Percentiles rank a stretch among this genome's conserved stretches.
These are phyloP conservation scores for Chromera velia DNA, from an alignment of 73 alveolate genomes.

Conservation along the genomic window DNA sequence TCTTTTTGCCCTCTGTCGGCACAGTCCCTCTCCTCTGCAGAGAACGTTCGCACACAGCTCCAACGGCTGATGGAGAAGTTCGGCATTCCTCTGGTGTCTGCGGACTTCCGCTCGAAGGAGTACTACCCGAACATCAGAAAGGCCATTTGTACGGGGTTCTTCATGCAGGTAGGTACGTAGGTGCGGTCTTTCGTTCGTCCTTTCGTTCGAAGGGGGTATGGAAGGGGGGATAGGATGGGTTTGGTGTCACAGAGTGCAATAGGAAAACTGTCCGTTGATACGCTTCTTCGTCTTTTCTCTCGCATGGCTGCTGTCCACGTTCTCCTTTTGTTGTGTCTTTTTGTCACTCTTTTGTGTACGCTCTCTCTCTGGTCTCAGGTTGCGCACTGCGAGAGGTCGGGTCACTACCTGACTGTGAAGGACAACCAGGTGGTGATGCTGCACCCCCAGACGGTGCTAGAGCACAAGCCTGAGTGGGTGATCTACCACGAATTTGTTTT, in stretches of 20 bases:
- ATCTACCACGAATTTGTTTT: constrained; percentile 93
- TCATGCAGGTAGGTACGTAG: constrained; percentile 48
- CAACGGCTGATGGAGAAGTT: constrained; percentile 37
- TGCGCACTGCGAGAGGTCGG: constrained; percentile 87
- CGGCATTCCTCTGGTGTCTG: background rate
- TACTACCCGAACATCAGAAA: constrained; percentile 66
- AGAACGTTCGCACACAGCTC: constrained; percentile 41
- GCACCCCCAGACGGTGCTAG: constrained; percentile 92
- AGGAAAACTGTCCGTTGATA: no score
- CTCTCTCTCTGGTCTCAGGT: constrained; percentile 79
- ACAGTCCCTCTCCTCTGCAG: constrained; percentile 31
- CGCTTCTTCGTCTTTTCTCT: no score
- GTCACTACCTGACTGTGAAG: constrained; percentile 87
- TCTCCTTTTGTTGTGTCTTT: no score
- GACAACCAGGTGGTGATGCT: constrained; percentile 91
- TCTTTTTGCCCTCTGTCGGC: no score
- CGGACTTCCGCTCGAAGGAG: constrained; percentile 13
- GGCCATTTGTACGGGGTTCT: constrained; percentile 73
- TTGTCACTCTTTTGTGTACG: no score
- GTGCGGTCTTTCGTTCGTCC: no score
- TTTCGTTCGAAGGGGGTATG: no score
- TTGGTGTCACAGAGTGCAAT: no score
- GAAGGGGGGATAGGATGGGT: no score
- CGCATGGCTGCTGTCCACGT: no score
- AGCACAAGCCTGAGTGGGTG: constrained; percentile 94